A percentile compares a stretch with the other conserved stretches of the same genome.
These are phyloP conservation scores for Solanum chacoense DNA, from an alignment of 305 asterid genomes.

Conservation along the genomic window DNA sequence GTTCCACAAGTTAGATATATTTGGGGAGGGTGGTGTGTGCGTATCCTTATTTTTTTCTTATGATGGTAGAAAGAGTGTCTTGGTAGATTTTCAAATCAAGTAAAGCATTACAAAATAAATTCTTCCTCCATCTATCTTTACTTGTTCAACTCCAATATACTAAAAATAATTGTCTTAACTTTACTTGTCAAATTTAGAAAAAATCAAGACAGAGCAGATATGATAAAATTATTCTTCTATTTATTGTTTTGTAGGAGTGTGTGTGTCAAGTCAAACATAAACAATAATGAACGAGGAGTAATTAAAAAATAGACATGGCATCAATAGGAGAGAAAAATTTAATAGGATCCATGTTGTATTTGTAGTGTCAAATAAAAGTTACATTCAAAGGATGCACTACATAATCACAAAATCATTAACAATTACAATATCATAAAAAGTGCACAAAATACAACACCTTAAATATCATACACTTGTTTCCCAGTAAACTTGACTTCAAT, in stretches of 20 bases:
- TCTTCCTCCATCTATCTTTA: neutral
- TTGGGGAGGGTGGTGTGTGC: neutral
- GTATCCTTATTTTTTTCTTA: too few species aligned
- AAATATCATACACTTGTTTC: constrained; percentile 65
- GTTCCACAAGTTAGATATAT: too few species aligned
- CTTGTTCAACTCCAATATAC: too few species aligned
- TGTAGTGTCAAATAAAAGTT: neutral
- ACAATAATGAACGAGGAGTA: neutral
- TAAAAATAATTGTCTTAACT: too few species aligned
- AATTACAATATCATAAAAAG: neutral
- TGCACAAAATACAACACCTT: constrained; percentile 5
- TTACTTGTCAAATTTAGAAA: too few species aligned
- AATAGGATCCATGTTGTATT: neutral
- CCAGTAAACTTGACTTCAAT: constrained; percentile 93
- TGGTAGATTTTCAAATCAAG: neutral
- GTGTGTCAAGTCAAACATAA: neutral
- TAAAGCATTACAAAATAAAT: neutral
- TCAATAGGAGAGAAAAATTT: neutral
- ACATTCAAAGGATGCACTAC: neutral
- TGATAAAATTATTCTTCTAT: too few species aligned
- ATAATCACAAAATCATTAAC: neutral
- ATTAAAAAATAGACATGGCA: neutral
- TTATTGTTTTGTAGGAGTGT: too few species aligned
- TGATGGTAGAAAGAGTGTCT: neutral
- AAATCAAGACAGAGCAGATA: too few species aligned